Evolutionary conservation across 2,329 filamentous ascomycete species (phyloP).

Genomic region (Fusarium xyrophilum): DNA sequence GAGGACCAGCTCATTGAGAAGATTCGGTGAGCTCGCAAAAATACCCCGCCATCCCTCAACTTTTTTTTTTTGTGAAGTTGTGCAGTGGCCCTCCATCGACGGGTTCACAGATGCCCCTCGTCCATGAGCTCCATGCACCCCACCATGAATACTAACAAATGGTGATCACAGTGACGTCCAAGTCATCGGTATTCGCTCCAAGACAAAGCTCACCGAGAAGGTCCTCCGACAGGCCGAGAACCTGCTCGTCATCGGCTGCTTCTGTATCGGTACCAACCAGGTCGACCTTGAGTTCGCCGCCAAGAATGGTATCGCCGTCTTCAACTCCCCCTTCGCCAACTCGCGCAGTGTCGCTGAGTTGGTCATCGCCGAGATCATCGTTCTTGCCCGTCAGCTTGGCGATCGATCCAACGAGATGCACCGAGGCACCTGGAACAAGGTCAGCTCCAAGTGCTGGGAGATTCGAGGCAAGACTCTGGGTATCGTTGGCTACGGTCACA

Average conservation of each 20-base stretch:
- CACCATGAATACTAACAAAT: conserved; percentile 27
- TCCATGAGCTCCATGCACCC: conserved; percentile 5
- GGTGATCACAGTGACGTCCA: conserved; percentile 76
- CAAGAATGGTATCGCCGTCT: conserved; percentile 88
- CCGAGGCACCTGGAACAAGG: conserved; percentile 95
- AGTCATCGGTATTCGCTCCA: conserved; percentile 96
- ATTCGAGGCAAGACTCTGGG: conserved; percentile 96
- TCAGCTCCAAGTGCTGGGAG: conserved; percentile 96
- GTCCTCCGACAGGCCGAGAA: conserved; percentile 91
- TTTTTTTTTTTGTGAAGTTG: conserved; percentile 17
- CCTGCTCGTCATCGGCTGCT: conserved; percentile 94
- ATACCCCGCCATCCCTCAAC: conserved; percentile 27
- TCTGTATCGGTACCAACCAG: conserved; percentile 98
- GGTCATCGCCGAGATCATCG: conserved; percentile 92
- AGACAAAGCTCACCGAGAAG: conserved; percentile 89
- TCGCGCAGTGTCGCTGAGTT: conserved; percentile 96
- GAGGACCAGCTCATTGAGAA: conserved; percentile 97
- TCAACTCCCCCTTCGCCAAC: conserved; percentile 99
- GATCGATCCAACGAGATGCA: conserved; percentile 96
- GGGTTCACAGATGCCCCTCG: conserved; percentile 18
- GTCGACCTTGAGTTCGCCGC: conserved; percentile 87
- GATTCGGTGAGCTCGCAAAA: conserved; percentile 71
- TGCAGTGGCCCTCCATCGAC: conserved; percentile 29
- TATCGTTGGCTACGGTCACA: conserved; percentile 97
- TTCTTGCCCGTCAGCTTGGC: conserved; percentile 86